Evolutionary conservation across 345 rosid species (phyloP).

Genomic region (Cardamine resedifolia): DNA sequence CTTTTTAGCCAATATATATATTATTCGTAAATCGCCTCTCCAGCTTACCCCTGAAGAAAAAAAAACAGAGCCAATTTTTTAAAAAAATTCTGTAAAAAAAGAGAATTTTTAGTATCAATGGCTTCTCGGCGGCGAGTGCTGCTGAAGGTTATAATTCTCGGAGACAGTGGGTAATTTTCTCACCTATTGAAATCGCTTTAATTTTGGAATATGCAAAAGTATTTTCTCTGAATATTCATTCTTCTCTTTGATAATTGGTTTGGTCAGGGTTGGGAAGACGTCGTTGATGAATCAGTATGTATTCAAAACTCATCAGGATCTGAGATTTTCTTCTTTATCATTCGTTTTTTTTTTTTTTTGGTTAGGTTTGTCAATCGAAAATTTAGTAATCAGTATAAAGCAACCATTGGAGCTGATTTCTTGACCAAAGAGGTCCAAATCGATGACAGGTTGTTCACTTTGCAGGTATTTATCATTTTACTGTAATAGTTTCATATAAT

Average conservation of each 20-base stretch:
- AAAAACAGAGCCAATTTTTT: no score
- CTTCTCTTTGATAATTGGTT: conserved; percentile 2
- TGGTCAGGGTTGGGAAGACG: conserved; percentile 79
- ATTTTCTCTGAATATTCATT: neutral
- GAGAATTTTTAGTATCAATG: conserved; percentile 38
- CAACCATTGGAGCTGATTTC: conserved; percentile 37
- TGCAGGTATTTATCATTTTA: no score
- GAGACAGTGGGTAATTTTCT: conserved; percentile 72
- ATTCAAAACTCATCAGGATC: conserved; percentile 19
- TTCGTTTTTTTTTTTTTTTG: no score
- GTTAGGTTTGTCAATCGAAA: conserved; percentile 83
- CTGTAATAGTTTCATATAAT: no score
- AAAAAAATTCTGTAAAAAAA: no score
- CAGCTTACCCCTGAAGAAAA: neutral
- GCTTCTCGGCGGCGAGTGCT: conserved; percentile 85
- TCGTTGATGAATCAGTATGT: conserved; percentile 90
- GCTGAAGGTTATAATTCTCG: conserved; percentile 80
- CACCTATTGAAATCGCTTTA: neutral
- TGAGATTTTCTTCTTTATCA: conserved; percentile 2
- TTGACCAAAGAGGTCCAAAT: conserved; percentile 52
- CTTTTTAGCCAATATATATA: neutral
- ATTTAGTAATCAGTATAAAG: conserved; percentile 85
- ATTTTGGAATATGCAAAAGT: neutral
- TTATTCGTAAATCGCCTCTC: neutral
- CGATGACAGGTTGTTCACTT: conserved; percentile 79